Evolutionary conservation across 306 rosid species (phyloP).

Genomic region (Adenanthera pavonina): DNA sequence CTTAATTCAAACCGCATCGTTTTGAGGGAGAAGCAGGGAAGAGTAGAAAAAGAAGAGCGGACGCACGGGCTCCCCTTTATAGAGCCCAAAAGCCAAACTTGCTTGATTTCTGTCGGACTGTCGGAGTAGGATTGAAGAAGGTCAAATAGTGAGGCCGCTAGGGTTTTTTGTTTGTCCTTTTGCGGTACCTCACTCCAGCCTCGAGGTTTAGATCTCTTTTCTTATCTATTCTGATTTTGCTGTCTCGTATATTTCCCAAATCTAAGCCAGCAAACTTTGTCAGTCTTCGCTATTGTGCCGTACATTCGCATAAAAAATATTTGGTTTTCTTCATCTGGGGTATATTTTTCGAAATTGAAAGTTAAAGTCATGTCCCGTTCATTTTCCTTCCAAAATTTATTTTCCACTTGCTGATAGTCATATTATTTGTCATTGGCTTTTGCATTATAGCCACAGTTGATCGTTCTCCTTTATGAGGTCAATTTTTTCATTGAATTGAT

Average conservation of each 20-base stretch:
- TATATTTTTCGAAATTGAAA: neutral
- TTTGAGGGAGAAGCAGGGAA: too few relatives aligned
- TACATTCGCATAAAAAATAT: neutral
- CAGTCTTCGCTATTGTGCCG: neutral
- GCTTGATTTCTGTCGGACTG: too few relatives aligned
- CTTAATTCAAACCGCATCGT: too few relatives aligned
- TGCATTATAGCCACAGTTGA: neutral
- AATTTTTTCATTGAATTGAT: neutral
- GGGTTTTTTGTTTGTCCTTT: constrained; percentile 46
- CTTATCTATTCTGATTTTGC: too few relatives aligned
- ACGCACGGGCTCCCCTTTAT: too few relatives aligned
- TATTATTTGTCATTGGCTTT: neutral
- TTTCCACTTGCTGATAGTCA: too few relatives aligned
- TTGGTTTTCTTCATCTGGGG: neutral
- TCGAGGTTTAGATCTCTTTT: constrained; percentile 48
- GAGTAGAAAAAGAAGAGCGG: too few relatives aligned
- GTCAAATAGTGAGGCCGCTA: constrained; percentile 47
- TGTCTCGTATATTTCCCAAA: too few relatives aligned
- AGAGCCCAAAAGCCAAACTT: too few relatives aligned
- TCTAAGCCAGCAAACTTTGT: neutral
- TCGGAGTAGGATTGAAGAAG: too few relatives aligned
- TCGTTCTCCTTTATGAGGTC: neutral
- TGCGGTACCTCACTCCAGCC: constrained; percentile 12
- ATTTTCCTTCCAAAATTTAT: neutral
- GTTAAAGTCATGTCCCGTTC: neutral